Conservation (phyloP, 768 basidiomycete species). For the Rhodotorula paludigena region DNA sequence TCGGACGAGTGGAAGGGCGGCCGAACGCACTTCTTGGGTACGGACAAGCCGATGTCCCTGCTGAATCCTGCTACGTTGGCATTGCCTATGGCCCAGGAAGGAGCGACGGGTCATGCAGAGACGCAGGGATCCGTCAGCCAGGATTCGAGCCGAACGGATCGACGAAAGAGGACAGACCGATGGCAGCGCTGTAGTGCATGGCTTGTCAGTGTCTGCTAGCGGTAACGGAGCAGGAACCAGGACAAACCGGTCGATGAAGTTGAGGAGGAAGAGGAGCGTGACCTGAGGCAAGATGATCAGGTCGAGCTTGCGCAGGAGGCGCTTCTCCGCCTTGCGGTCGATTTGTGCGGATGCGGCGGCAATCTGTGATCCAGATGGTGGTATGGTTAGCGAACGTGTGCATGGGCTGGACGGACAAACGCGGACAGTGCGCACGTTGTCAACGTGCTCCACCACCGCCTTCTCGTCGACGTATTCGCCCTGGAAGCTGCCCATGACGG, state of each 20-base stretch:
- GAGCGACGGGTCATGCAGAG: background rate
- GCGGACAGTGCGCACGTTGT: constrained; percentile 10
- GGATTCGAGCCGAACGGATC: no score
- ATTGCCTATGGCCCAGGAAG: constrained; percentile 18
- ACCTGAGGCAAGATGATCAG: constrained; percentile 14
- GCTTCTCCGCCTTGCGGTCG: constrained; percentile 16
- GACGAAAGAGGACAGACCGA: no score
- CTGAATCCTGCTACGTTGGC: constrained; percentile 23
- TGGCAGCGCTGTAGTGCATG: background rate
- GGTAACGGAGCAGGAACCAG: background rate
- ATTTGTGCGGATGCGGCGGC: background rate
- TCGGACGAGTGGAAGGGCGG: background rate
- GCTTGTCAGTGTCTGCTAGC: background rate
- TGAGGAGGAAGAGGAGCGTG: constrained; percentile 36
- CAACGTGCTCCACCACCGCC: constrained; percentile 12
- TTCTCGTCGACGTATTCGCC: constrained; percentile 29
- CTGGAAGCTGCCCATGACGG: background rate
- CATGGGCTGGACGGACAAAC: background rate
- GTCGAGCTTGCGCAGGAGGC: constrained; percentile 34
- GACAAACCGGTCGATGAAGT: constrained; percentile 26
- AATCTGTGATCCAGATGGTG: background rate
- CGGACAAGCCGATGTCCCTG: constrained; percentile 7
- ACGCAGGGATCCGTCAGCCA: background rate
- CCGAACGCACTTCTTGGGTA: constrained; percentile 1
- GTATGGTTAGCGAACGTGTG: background rate